Conservation (phyloP, 129 eudicot species). For the Lactuca saligna region DNA sequence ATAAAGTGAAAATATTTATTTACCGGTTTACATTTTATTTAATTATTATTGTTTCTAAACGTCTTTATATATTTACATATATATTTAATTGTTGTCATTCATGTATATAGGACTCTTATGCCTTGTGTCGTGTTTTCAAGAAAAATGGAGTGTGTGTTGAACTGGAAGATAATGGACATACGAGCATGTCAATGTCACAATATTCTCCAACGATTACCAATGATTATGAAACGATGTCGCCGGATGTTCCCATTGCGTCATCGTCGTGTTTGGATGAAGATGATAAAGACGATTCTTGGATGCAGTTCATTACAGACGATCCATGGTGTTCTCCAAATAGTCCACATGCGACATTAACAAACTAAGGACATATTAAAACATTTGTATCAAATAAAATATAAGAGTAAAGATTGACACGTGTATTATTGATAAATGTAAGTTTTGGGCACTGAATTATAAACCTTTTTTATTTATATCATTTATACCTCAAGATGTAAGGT, state of each 20-base stretch:
- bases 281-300: constrained; percentile 90
- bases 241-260: constrained; percentile 56
- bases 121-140: constrained; percentile 89
- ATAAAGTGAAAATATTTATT: constrained; percentile 2
- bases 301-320: constrained; percentile 91
- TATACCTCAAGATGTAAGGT: constrained; percentile 11
- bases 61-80: background rate
- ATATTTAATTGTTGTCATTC: background rate
- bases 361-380: constrained; percentile 17
- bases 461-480: constrained; percentile 8
- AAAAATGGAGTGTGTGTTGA: constrained; percentile 79
- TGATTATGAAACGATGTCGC: constrained; percentile 59
- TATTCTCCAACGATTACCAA: constrained; percentile 27
- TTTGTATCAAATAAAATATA: constrained; percentile 19
- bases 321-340: constrained; percentile 70
- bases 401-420: constrained; percentile 8
- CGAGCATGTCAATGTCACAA: constrained; percentile 34
- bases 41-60: background rate
- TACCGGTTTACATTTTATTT: background rate
- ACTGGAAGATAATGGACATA: constrained; percentile 54
- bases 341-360: constrained; percentile 26
- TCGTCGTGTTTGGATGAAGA: constrained; percentile 56
- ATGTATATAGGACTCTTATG: constrained; percentile 69
- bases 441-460: constrained; percentile 19
- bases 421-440: constrained; percentile 20